These are phyloP conservation scores for Cladosporium phlei DNA, from an alignment of 2,329 filamentous ascomycete genomes.

Conservation along the genomic window DNA sequence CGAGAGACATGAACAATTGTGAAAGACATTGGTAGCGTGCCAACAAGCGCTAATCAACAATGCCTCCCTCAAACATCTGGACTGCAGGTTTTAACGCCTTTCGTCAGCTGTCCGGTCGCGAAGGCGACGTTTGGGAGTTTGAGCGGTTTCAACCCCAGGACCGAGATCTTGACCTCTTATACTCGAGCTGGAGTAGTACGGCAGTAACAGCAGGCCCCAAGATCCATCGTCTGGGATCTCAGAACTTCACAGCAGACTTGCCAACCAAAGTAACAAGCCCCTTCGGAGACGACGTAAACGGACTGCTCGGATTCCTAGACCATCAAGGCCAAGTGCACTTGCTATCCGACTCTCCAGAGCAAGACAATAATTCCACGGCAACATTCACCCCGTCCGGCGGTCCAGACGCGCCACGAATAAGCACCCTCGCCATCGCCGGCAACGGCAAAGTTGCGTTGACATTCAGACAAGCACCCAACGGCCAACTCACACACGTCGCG, in stretches of 20 bases:
- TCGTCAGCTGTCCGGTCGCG: constrained; percentile 20
- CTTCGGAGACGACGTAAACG: constrained; percentile 30
- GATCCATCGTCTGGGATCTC: constrained; percentile 17
- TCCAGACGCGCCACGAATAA: constrained; percentile 18
- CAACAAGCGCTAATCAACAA: neutral
- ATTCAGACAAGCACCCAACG: constrained; percentile 25
- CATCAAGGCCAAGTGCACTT: constrained; percentile 22
- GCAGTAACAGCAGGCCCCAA: constrained; percentile 15
- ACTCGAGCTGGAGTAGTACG: constrained; percentile 32
- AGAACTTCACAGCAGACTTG: constrained; percentile 13
- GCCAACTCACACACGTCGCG: constrained; percentile 22
- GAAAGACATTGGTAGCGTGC: too few species aligned
- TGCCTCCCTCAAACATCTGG: constrained; percentile 3
- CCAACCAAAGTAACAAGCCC: constrained; percentile 4
- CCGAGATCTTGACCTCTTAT: constrained; percentile 20
- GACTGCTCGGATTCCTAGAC: constrained; percentile 27
- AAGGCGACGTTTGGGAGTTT: constrained; percentile 20
- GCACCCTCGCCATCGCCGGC: constrained; percentile 24
- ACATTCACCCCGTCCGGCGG: neutral
- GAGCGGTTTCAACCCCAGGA: neutral
- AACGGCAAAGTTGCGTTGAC: constrained; percentile 28
- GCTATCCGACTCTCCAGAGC: constrained; percentile 1
- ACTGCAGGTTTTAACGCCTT: constrained; percentile 30
- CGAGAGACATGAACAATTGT: too few species aligned
- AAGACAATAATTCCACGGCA: neutral